These are phyloP conservation scores for Colletotrichum cuscutae DNA, from an alignment of 2,329 filamentous ascomycete genomes.

Conservation along the genomic window DNA sequence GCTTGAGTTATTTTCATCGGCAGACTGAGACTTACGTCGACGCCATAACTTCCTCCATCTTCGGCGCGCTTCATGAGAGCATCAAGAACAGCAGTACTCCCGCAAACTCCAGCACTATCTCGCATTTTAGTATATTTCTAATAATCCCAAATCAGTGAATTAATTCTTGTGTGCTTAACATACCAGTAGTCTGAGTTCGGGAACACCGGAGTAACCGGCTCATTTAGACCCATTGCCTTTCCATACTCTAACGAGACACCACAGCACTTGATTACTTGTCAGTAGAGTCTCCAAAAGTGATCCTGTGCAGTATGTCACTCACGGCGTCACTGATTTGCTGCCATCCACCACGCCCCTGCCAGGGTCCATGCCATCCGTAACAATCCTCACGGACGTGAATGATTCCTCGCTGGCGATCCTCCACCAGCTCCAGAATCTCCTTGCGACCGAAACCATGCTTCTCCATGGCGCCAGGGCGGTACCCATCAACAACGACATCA, in stretches of 20 bases:
- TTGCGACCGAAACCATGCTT: constrained; percentile 55
- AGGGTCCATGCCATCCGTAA: constrained; percentile 62
- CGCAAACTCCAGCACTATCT: constrained; percentile 52
- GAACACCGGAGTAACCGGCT: constrained; percentile 43
- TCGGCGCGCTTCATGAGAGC: constrained; percentile 51
- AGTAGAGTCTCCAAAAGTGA: not conserved
- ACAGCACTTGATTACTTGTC: constrained; percentile 39
- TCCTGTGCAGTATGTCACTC: not conserved
- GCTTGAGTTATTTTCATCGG: constrained; percentile 8
- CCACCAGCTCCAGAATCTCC: constrained; percentile 51
- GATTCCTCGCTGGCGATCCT: constrained; percentile 40
- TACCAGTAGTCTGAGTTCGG: constrained; percentile 45
- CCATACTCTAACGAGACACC: constrained; percentile 59
- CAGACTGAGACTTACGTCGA: constrained; percentile 43
- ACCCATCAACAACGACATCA: constrained; percentile 61
- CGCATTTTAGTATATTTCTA: not conserved
- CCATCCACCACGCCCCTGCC: constrained; percentile 59
- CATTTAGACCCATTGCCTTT: constrained; percentile 49
- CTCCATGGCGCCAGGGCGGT: constrained; percentile 58
- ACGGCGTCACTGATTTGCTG: constrained; percentile 63
- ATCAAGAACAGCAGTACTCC: constrained; percentile 51
- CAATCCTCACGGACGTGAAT: constrained; percentile 63
- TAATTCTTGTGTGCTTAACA: not conserved
- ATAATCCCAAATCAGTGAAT: rapidly evolving
- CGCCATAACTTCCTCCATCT: constrained; percentile 38